phyloP scores from a whole-genome alignment of 2,329 filamentous ascomycete genomes.

The Teratosphaeria nubilosa region DNA sequence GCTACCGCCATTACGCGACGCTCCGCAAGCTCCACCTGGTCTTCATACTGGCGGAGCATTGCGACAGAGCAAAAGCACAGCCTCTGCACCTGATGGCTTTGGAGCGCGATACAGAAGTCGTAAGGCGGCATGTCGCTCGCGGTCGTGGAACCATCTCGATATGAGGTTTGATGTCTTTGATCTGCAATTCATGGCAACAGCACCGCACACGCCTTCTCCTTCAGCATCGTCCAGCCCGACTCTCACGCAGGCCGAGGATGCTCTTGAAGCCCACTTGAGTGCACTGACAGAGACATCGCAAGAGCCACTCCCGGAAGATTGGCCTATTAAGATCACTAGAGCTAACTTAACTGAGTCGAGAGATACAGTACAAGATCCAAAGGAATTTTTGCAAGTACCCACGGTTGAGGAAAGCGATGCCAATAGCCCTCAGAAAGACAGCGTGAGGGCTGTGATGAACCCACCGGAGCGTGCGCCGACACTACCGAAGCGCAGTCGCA shows the following conservation, averaged over 20 bases:
- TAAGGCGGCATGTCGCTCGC: neutral
- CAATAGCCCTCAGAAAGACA: conserved; percentile 8
- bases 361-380: neutral
- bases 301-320: neutral
- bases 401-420: neutral
- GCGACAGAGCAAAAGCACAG: neutral
- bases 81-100: neutral
- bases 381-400: neutral
- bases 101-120: neutral
- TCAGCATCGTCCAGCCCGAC: conserved; percentile 31
- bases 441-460: conserved; percentile 21
- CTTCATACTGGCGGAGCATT: neutral
- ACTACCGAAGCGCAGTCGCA: conserved; percentile 33
- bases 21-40: conserved; percentile 2
- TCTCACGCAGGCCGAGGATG: conserved; percentile 36
- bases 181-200: conserved; percentile 5
- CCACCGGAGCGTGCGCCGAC: conserved; percentile 24
- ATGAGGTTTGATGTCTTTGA: conserved; percentile 5
- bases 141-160: neutral
- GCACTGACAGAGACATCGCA: conserved; percentile 10
- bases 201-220: conserved; percentile 4
- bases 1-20: conserved; percentile 2
- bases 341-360: neutral
- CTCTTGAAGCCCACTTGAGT: conserved; percentile 21
- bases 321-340: too few species aligned